These are phyloP conservation scores for Notholithocarpus densiflorus DNA, from an alignment of 306 rosid species.

Conservation along the genomic window DNA sequence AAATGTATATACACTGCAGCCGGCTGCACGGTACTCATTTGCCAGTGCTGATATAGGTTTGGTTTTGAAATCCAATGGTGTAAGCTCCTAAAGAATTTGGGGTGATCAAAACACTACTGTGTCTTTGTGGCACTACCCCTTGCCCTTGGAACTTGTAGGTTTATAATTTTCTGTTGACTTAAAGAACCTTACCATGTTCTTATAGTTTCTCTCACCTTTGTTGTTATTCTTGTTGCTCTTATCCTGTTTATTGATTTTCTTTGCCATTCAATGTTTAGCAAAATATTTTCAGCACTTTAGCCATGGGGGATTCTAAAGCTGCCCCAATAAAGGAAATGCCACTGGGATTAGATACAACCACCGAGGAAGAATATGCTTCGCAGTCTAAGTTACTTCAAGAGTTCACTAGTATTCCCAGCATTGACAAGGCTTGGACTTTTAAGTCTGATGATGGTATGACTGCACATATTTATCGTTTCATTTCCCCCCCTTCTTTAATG, in stretches of 20 bases:
- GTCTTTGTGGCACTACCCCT: too few species aligned
- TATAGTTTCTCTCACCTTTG: background rate
- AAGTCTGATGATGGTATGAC: constrained; percentile 47
- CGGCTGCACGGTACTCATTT: background rate
- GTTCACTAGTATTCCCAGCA: constrained; percentile 56
- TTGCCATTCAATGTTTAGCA: constrained; percentile 24
- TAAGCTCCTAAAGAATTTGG: background rate
- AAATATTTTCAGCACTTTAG: constrained; percentile 28
- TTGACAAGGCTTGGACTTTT: constrained; percentile 78
- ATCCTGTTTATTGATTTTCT: background rate
- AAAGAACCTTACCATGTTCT: background rate
- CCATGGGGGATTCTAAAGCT: constrained; percentile 54
- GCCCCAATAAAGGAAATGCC: constrained; percentile 36
- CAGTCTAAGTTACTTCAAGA: constrained; percentile 67
- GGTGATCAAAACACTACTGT: background rate
- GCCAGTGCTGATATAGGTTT: background rate
- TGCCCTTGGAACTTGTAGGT: background rate
- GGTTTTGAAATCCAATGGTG: background rate
- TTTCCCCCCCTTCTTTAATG: background rate
- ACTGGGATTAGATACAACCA: constrained; percentile 44
- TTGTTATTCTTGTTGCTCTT: background rate
- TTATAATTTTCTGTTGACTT: background rate
- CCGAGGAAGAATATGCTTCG: constrained; percentile 59
- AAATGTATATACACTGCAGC: background rate
- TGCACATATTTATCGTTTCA: background rate